phyloP scores from a whole-genome alignment of 352 stramenopile genomes.

The Phytophthora podocarpi region DNA sequence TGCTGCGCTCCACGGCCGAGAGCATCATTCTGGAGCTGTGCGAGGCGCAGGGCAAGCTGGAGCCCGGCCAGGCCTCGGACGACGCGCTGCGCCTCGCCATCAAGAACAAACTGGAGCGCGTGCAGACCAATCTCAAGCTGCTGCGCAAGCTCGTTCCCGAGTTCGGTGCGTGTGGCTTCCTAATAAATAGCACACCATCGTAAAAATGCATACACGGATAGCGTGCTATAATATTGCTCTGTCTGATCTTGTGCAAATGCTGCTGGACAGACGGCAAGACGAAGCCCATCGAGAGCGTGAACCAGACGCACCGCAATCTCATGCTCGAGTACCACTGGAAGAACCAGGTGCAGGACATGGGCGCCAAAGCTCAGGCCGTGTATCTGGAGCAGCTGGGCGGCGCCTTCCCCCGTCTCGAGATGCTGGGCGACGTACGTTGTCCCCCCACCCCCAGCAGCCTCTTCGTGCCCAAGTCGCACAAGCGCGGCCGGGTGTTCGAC shows the following conservation, averaged over 20 bases:
- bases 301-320: constrained; percentile 86
- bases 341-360: constrained; percentile 89
- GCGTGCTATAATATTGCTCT: background rate
- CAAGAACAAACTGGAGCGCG: constrained; percentile 85
- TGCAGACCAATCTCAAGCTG: constrained; percentile 88
- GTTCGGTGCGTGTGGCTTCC: constrained; percentile 52
- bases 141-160: constrained; percentile 83
- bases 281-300: constrained; percentile 85
- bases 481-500: constrained; percentile 83
- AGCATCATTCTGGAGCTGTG: constrained; percentile 87
- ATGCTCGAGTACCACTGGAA: constrained; percentile 92
- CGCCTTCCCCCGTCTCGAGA: constrained; percentile 81
- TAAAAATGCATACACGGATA: background rate
- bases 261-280: constrained; percentile 76
- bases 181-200: no score
- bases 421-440: constrained; percentile 81
- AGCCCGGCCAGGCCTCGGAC: constrained; percentile 50
- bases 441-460: constrained; percentile 66
- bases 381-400: constrained; percentile 75
- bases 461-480: constrained; percentile 85
- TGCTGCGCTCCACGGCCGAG: constrained; percentile 83
- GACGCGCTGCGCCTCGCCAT: constrained; percentile 78
- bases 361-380: constrained; percentile 79
- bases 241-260: background rate
- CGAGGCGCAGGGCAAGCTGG: constrained; percentile 70